Percentiles rank a stretch among this genome's conserved stretches.
Conservation (phyloP, 768 basidiomycete species). For the Galerina marginata region DNA sequence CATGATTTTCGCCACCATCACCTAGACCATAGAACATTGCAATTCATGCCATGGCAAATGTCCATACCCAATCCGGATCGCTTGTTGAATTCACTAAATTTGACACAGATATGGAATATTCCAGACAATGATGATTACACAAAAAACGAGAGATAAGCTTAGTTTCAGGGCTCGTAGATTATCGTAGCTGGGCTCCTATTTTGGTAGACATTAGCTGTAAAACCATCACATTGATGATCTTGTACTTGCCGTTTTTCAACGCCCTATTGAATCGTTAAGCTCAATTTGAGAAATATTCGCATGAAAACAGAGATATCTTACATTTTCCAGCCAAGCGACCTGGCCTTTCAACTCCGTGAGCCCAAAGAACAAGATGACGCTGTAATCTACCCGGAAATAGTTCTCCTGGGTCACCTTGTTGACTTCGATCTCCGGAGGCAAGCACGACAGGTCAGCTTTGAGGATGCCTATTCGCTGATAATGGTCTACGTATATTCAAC, state of each 20-base stretch:
- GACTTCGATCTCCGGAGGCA: conserved; percentile 20
- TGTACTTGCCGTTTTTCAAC: conserved; percentile 16
- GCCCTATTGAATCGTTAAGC: conserved; percentile 6
- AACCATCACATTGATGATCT: neutral
- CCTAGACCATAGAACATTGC: too few species aligned
- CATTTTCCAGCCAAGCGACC: conserved; percentile 55
- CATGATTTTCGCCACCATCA: too few species aligned
- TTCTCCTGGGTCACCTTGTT: conserved; percentile 18
- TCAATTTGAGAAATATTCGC: neutral
- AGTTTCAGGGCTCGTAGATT: conserved; percentile 27
- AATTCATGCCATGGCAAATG: too few species aligned
- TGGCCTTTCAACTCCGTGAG: conserved; percentile 58
- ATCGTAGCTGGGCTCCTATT: conserved; percentile 42
- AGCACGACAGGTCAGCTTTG: conserved; percentile 29
- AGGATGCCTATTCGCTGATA: conserved; percentile 35
- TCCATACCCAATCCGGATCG: too few species aligned
- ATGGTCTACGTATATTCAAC: conserved; percentile 22
- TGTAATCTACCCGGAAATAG: conserved; percentile 40
- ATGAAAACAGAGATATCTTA: conserved; percentile 24
- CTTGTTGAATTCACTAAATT: too few species aligned
- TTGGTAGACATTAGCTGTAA: neutral
- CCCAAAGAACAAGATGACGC: conserved; percentile 55
- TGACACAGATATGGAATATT: too few species aligned
- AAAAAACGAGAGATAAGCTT: too few species aligned
- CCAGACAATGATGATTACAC: too few species aligned